Evolutionary conservation across 305 asterid genomes (phyloP).

Genomic region (Fraxinus xanthoxyloides): DNA sequence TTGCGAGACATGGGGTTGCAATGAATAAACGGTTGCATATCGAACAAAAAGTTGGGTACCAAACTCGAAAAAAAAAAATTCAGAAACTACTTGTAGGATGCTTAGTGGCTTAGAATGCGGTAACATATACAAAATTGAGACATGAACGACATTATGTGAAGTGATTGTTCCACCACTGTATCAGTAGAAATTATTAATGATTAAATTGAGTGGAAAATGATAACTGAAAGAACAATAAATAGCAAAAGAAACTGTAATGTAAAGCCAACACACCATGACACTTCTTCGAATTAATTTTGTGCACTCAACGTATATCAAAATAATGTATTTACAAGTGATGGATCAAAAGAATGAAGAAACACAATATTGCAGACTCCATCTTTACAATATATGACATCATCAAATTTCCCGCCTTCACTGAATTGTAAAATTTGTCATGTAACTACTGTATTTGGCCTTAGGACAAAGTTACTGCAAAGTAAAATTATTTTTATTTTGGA

Average conservation of each 20-base stretch:
- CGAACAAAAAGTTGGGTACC: background rate
- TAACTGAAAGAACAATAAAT: background rate
- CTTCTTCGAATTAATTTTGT: background rate
- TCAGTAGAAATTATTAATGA: background rate
- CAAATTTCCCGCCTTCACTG: background rate
- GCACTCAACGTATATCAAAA: background rate
- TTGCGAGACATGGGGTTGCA: background rate
- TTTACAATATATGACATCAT: background rate
- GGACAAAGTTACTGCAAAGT: background rate
- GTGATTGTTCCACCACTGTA: background rate
- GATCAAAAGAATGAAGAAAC: background rate
- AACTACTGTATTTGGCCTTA: background rate
- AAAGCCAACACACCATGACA: background rate
- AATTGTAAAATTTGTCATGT: background rate
- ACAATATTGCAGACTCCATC: background rate
- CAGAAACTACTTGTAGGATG: background rate
- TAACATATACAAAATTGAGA: background rate
- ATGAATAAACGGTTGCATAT: background rate
- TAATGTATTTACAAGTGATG: background rate
- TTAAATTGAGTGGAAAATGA: background rate
- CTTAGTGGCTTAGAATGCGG: background rate
- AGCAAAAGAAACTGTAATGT: slow-evolving; percentile 2
- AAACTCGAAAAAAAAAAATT: background rate
- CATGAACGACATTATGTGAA: background rate
- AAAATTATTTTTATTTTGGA: background rate